These are phyloP conservation scores for Myriangium duriaei DNA, from an alignment of 2,329 filamentous ascomycete genomes.

Conservation along the genomic window DNA sequence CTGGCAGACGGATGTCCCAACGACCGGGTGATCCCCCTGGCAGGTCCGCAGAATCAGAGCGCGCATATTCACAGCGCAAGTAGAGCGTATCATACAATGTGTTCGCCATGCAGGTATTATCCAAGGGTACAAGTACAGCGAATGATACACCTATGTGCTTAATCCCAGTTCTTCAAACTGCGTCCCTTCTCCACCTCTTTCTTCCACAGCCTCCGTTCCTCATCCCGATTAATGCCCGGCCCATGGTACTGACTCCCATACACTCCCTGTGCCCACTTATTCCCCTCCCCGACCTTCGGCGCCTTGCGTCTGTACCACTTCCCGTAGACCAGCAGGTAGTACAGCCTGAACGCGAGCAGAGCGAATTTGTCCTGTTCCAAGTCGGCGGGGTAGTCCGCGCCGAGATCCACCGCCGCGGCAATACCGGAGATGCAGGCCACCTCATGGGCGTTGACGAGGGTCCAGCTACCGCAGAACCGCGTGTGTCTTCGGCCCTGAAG, in stretches of 20 bases:
- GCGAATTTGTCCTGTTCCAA: conserved; percentile 51
- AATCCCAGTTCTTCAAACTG: conserved; percentile 15
- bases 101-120: no score
- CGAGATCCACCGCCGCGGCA: conserved; percentile 55
- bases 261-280: conserved; percentile 43
- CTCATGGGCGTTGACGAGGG: conserved; percentile 57
- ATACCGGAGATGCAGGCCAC: conserved; percentile 59
- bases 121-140: no score
- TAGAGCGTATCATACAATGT: no score
- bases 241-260: conserved; percentile 50
- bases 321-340: conserved; percentile 49
- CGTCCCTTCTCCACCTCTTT: conserved; percentile 30
- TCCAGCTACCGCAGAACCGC: conserved; percentile 55
- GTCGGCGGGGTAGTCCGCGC: conserved; percentile 51
- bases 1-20: no score
- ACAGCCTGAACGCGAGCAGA: conserved; percentile 47
- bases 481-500: conserved; percentile 54
- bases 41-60: no score
- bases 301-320: conserved; percentile 43
- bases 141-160: no score
- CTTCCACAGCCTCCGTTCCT: conserved; percentile 44
- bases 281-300: conserved; percentile 34
- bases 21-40: no score
- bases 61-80: no score
- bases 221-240: conserved; percentile 39